These are phyloP conservation scores for Leucaena leucocephala DNA, from an alignment of 306 rosid genomes.

Conservation along the genomic window DNA sequence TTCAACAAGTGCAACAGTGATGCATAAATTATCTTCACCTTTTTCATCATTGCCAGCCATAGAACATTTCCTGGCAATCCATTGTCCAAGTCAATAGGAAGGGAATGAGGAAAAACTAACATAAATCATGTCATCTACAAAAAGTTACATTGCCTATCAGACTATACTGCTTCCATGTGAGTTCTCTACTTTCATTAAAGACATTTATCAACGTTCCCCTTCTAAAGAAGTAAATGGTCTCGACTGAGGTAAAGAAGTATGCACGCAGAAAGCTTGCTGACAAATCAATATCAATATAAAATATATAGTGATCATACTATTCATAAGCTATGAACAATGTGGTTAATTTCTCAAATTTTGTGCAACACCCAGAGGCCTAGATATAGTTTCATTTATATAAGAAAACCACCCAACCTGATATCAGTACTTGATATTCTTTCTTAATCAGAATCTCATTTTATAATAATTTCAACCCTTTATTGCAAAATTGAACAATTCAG, in stretches of 20 bases:
- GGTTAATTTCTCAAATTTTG: not conserved
- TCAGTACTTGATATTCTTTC: not conserved
- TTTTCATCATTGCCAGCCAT: slow-evolving; percentile 34
- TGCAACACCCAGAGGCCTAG: not conserved
- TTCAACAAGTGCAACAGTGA: slow-evolving; percentile 58
- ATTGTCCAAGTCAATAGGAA: slow-evolving; percentile 47
- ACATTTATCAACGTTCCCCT: not conserved
- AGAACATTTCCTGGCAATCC: slow-evolving; percentile 64
- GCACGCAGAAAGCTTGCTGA: not conserved
- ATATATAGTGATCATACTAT: not conserved
- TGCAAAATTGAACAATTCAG: slow-evolving; percentile 12
- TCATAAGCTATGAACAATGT: not conserved
- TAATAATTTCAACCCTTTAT: not conserved
- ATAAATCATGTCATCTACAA: slow-evolving; percentile 14
- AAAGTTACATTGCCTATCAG: not conserved
- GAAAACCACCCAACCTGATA: not conserved
- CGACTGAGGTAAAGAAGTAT: slow-evolving; percentile 1
- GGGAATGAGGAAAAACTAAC: slow-evolving; percentile 21
- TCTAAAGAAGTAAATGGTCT: slow-evolving; percentile 4
- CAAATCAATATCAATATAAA: not conserved
- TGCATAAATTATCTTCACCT: slow-evolving; percentile 54
- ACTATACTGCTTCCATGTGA: slow-evolving; percentile 1
- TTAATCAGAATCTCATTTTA: not conserved
- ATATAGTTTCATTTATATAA: not conserved
- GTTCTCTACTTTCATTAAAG: slow-evolving; percentile 5